phyloP scores from a whole-genome alignment of 2,329 filamentous ascomycete species.

The Diaporthe nobilis region DNA sequence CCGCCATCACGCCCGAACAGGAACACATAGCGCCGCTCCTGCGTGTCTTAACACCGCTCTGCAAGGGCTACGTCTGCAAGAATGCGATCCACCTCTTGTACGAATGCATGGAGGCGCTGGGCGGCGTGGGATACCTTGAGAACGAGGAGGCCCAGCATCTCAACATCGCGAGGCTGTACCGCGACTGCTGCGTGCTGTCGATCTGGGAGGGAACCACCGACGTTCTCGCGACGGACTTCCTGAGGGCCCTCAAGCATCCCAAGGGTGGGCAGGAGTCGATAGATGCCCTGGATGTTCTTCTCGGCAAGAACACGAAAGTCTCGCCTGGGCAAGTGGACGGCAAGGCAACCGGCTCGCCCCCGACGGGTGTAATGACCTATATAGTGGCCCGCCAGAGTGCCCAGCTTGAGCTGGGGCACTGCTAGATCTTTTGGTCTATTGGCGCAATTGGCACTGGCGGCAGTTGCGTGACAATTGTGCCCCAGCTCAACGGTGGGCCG shows the following conservation, averaged over 20 bases:
- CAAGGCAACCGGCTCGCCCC: not conserved
- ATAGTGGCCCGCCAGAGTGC: no score
- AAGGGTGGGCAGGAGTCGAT: slow-evolving; percentile 6
- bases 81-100: slow-evolving; percentile 64
- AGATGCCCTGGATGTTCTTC: not conserved
- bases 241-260: slow-evolving; percentile 62
- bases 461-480: no score
- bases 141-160: slow-evolving; percentile 73
- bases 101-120: slow-evolving; percentile 74
- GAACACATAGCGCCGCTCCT: slow-evolving; percentile 61
- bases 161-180: slow-evolving; percentile 76
- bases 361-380: no score
- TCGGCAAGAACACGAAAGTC: not conserved
- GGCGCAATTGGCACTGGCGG: no score
- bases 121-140: slow-evolving; percentile 76
- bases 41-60: slow-evolving; percentile 70
- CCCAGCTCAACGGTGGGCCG: no score
- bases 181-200: slow-evolving; percentile 70
- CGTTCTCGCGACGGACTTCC: slow-evolving; percentile 71
- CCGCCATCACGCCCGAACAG: slow-evolving; percentile 51
- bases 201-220: slow-evolving; percentile 80
- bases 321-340: not conserved
- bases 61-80: slow-evolving; percentile 72
- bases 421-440: no score
- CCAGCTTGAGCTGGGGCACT: no score